Percentiles rank a stretch among this genome's conserved stretches.
phyloP scores from a whole-genome alignment of 208 protist genomes.

The Blechomonas ayalai region DNA sequence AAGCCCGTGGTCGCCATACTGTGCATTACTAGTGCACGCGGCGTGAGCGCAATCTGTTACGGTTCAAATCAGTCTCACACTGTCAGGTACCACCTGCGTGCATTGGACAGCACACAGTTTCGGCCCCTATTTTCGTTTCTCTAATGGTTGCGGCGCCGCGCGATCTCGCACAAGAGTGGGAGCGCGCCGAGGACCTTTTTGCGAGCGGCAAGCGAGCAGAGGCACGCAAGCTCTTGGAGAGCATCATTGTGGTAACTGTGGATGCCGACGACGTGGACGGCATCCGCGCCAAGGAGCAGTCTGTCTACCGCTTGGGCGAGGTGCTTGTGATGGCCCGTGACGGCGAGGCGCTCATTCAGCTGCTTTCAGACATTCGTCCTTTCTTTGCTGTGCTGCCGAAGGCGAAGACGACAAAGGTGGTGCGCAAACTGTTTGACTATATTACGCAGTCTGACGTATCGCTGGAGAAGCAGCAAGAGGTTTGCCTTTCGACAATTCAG shows the following conservation, averaged over 20 bases:
- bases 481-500: conserved; percentile 93
- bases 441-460: conserved; percentile 78
- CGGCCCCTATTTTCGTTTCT: too few relatives aligned
- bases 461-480: conserved; percentile 72
- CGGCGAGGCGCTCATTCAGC: conserved; percentile 42
- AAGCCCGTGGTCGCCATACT: too few relatives aligned
- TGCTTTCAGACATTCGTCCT: conserved; percentile 50
- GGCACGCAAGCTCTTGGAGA: conserved; percentile 37
- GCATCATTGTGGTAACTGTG: conserved; percentile 26
- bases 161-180: conserved; percentile 10
- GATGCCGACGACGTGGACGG: conserved; percentile 44
- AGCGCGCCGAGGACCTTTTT: conserved; percentile 53
- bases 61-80: too few relatives aligned
- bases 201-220: conserved; percentile 47
- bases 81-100: too few relatives aligned
- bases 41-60: too few relatives aligned
- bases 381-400: conserved; percentile 86
- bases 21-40: too few relatives aligned
- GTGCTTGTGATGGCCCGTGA: conserved; percentile 46
- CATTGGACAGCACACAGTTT: too few relatives aligned
- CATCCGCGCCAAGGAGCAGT: conserved; percentile 73
- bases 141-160: neutral
- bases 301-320: conserved; percentile 69
- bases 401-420: conserved; percentile 89
- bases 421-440: conserved; percentile 83